Percentiles rank a stretch among this genome's conserved stretches.
Conservation (phyloP, 2,329 filamentous ascomycete species). For the Curvularia lunata region DNA sequence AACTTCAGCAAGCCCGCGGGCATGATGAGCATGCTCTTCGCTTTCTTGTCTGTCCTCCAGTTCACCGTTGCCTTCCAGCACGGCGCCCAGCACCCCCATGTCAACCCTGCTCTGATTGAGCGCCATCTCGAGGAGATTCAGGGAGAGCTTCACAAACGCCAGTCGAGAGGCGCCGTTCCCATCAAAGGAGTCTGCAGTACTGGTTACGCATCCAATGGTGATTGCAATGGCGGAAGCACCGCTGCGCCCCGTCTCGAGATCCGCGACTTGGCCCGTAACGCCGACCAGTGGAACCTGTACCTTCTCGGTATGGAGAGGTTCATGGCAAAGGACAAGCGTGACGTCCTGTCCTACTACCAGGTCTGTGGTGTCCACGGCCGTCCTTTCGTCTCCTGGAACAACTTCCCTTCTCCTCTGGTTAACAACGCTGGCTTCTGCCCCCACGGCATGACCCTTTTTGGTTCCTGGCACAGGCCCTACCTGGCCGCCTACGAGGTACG, state of each 20-base stretch:
- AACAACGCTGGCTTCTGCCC: slow-evolving; percentile 74
- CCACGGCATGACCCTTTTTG: slow-evolving; percentile 77
- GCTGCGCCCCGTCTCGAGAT: slow-evolving; percentile 67
- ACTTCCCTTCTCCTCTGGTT: slow-evolving; percentile 47
- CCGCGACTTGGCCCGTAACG: slow-evolving; percentile 65
- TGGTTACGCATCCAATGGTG: slow-evolving; percentile 31
- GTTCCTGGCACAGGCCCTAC: slow-evolving; percentile 85
- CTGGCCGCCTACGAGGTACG: slow-evolving; percentile 66
- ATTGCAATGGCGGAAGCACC: slow-evolving; percentile 35
- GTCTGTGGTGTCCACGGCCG: slow-evolving; percentile 81
- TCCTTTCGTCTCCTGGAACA: slow-evolving; percentile 67
- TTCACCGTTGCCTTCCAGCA: slow-evolving; percentile 40
- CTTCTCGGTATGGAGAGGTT: slow-evolving; percentile 76
- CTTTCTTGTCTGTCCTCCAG: slow-evolving; percentile 43
- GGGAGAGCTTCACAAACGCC: slow-evolving; percentile 32
- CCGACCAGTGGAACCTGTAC: slow-evolving; percentile 77
- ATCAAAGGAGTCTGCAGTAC: slow-evolving; percentile 40
- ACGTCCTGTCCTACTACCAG: slow-evolving; percentile 76
- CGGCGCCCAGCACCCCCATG: slow-evolving; percentile 22
- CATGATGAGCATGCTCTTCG: slow-evolving; percentile 44
- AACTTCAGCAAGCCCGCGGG: slow-evolving; percentile 45
- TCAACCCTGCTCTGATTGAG: slow-evolving; percentile 26
- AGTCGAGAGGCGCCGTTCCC: slow-evolving; percentile 29
- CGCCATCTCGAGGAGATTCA: slow-evolving; percentile 35
- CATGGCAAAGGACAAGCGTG: slow-evolving; percentile 68